Percentiles rank a stretch among this genome's conserved stretches.
These are phyloP conservation scores for Lachnellula hyalina DNA, from an alignment of 2,329 filamentous ascomycete species.

Conservation along the genomic window DNA sequence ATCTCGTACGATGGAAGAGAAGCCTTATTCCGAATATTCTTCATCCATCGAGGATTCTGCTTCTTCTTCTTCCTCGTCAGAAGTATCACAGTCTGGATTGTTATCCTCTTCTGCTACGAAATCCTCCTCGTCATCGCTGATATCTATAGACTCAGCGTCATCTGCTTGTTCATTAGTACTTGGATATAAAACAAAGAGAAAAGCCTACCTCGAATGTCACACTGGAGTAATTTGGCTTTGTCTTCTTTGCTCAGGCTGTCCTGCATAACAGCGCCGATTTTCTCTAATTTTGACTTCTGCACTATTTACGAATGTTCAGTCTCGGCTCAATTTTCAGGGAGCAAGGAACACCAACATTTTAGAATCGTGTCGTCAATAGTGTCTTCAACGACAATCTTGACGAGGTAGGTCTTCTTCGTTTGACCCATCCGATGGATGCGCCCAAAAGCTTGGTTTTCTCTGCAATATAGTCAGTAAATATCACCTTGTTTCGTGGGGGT, in stretches of 20 bases:
- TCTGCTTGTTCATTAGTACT: neutral
- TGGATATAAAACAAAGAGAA: neutral
- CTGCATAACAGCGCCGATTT: neutral
- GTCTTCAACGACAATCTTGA: slow-evolving; percentile 47
- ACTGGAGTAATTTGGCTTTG: neutral
- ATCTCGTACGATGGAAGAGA: too few relatives aligned
- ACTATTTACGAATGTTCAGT: neutral
- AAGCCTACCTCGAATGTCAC: neutral
- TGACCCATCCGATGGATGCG: slow-evolving; percentile 62
- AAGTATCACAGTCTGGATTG: too few relatives aligned
- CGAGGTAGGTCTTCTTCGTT: slow-evolving; percentile 47
- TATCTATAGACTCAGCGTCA: too few relatives aligned
- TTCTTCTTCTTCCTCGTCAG: too few relatives aligned
- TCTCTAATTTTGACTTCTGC: neutral
- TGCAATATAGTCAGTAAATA: neutral
- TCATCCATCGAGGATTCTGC: too few relatives aligned
- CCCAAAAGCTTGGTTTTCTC: slow-evolving; percentile 53
- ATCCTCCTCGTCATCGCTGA: too few relatives aligned
- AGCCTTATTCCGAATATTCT: too few relatives aligned
- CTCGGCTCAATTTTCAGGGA: neutral
- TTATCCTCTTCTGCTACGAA: too few relatives aligned
- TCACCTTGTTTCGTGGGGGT: neutral
- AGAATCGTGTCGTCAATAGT: slow-evolving; percentile 53
- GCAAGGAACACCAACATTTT: slow-evolving; percentile 12
- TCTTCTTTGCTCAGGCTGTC: neutral